Evolutionary conservation across 805 yeast species (phyloP).

Genomic region (Wickerhamomyces rabaulensis): DNA sequence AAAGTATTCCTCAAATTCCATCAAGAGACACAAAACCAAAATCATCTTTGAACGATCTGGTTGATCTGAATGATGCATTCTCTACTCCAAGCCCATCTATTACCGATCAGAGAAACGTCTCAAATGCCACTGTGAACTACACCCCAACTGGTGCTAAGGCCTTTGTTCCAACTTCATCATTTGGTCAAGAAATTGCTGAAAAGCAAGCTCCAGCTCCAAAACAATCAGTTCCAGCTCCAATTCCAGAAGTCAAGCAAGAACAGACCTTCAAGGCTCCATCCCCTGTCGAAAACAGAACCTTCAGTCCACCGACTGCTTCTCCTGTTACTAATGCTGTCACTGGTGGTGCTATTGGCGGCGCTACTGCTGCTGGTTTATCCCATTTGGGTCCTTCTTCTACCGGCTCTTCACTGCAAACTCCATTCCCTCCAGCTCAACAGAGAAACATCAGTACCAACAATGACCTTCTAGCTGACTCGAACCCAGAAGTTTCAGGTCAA

Average conservation of each 20-base stretch:
- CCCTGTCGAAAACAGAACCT: background rate
- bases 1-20: constrained; percentile 26
- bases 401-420: background rate
- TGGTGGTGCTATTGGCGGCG: background rate
- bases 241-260: constrained; percentile 8
- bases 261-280: constrained; percentile 6
- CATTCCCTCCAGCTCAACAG: background rate
- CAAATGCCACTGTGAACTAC: constrained; percentile 23
- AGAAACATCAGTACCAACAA: constrained; percentile 23
- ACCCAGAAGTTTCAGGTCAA: constrained; percentile 52
- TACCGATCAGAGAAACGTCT: constrained; percentile 16
- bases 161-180: constrained; percentile 79
- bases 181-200: constrained; percentile 69
- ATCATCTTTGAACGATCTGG: constrained; percentile 61
- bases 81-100: constrained; percentile 32
- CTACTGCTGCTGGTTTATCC: background rate
- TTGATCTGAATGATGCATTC: constrained; percentile 53
- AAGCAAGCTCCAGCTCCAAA: constrained; percentile 15
- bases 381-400: constrained; percentile 1
- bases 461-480: constrained; percentile 50
- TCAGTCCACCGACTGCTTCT: background rate
- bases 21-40: constrained; percentile 36
- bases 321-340: background rate
- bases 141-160: constrained; percentile 30
- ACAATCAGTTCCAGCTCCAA: constrained; percentile 17